These are phyloP conservation scores for Fraxinus pennsylvanica DNA, from an alignment of 257 asterid species.

Conservation along the genomic window DNA sequence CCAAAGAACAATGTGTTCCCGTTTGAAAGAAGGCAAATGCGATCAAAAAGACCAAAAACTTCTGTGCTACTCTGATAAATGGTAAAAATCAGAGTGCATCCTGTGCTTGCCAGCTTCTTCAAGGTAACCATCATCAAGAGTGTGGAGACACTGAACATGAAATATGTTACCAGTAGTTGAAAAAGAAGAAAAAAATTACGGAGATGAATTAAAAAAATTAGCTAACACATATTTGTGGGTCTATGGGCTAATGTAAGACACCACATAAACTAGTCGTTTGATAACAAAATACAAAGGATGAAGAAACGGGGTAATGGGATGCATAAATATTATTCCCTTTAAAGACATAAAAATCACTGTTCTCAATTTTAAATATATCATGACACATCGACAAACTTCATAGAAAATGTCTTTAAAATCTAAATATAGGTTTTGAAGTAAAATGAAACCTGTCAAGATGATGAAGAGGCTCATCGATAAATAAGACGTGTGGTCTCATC, in stretches of 20 bases:
- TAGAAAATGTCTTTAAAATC: neutral
- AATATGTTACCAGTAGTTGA: conserved; percentile 21
- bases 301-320: neutral
- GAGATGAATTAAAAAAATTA: neutral
- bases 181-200: neutral
- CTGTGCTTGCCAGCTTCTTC: conserved; percentile 97
- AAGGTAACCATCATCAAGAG: conserved; percentile 97
- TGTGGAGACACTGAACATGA: conserved; percentile 80
- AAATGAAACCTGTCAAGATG: conserved; percentile 86
- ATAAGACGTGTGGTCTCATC: conserved; percentile 85
- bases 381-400: neutral
- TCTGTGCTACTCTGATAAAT: conserved; percentile 97
- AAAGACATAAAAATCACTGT: neutral
- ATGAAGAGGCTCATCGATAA: conserved; percentile 96
- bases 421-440: neutral
- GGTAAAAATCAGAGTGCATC: conserved; percentile 94
- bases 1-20: conserved; percentile 99
- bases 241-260: conserved; percentile 1
- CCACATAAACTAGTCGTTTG: neutral
- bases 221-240: neutral
- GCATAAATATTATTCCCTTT: neutral
- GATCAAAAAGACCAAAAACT: conserved; percentile 97
- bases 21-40: conserved; percentile 96
- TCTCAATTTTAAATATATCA: neutral
- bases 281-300: neutral